phyloP scores from a whole-genome alignment of 73 alveolate species.

The Halteria grandinella region DNA sequence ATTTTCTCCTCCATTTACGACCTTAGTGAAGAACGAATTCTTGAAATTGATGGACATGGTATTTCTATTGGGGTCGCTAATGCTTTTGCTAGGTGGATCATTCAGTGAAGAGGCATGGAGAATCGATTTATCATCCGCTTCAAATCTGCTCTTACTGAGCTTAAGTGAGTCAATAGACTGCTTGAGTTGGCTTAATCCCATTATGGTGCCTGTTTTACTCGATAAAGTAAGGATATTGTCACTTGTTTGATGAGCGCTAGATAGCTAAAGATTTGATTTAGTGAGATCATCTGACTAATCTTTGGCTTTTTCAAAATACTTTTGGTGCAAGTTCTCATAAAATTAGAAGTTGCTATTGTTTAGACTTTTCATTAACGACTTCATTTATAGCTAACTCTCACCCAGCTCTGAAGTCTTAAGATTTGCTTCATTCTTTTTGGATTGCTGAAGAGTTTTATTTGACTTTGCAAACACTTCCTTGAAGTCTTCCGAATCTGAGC shows the following conservation, averaged over 20 bases:
- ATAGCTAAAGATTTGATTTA: no score
- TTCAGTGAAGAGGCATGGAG: slow-evolving; percentile 23
- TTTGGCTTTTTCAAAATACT: slow-evolving; percentile 35
- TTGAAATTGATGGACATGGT: slow-evolving; percentile 40
- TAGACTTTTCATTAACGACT: slow-evolving; percentile 21
- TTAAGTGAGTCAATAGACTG: slow-evolving; percentile 9
- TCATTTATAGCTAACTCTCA: no score
- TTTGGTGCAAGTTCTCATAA: slow-evolving; percentile 27
- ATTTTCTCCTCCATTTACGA: no score
- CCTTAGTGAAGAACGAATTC: slow-evolving; percentile 25
- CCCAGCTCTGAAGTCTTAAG: no score
- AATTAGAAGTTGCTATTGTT: slow-evolving; percentile 26
- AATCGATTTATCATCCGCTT: not conserved
- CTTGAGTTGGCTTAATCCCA: slow-evolving; percentile 23
- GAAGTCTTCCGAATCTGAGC: no score
- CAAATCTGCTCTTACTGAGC: no score
- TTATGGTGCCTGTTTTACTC: slow-evolving; percentile 26
- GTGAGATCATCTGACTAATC: slow-evolving; percentile 1
- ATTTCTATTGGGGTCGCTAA: slow-evolving; percentile 1
- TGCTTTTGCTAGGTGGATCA: not conserved
- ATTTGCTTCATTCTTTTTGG: no score
- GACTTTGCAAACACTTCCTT: no score
- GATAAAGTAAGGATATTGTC: slow-evolving; percentile 16
- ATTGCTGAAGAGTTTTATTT: no score
- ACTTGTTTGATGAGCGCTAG: no score